Conservation (phyloP, 768 basidiomycete species). For the Xerocomellus amylosporus region DNA sequence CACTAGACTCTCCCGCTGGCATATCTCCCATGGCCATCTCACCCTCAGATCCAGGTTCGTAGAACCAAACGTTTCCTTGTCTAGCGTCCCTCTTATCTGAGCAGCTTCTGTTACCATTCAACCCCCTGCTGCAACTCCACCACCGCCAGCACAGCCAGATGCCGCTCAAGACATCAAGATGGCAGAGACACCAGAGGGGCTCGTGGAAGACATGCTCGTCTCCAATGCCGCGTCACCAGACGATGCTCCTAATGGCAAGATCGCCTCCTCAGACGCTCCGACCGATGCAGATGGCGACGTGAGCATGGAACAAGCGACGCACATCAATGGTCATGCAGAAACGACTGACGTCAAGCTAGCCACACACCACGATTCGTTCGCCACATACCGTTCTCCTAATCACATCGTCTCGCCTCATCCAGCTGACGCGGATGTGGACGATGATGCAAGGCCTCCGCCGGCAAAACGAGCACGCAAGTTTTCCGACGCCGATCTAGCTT, state of each 20-base stretch:
- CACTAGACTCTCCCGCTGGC: constrained; percentile 36
- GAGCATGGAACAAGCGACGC: constrained; percentile 26
- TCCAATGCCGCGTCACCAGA: constrained; percentile 16
- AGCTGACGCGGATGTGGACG: constrained; percentile 24
- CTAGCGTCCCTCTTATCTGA: constrained; percentile 28
- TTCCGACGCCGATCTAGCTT: constrained; percentile 74
- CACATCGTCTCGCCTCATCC: constrained; percentile 32
- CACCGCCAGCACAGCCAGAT: constrained; percentile 45
- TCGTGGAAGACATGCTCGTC: constrained; percentile 14
- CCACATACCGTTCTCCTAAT: constrained; percentile 34
- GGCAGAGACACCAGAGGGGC: constrained; percentile 33
- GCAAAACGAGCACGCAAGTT: constrained; percentile 77
- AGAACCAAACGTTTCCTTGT: constrained; percentile 13
- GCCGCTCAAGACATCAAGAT: constrained; percentile 56
- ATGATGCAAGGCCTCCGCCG: constrained; percentile 69
- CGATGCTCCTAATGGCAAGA: constrained; percentile 19
- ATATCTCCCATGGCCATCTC: constrained; percentile 40
- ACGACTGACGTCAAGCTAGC: constrained; percentile 1
- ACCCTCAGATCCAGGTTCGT: constrained; percentile 53
- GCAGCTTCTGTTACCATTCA: constrained; percentile 44
- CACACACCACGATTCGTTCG: constrained; percentile 34
- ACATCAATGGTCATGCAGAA: constrained; percentile 27
- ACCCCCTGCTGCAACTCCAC: constrained; percentile 45
- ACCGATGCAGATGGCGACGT: constrained; percentile 31
- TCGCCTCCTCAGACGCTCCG: constrained; percentile 34